Evolutionary conservation across 176 grass and related monocot species (phyloP).

Genomic region (bread wheat (Triticum aestivum)): IWGSC_CS_RefSeq_v2.1 NC_057806.1:364239897-364240396

Average conservation of each 20-base stretch:
- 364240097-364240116: not conserved
- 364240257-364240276: not conserved
- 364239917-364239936: not conserved
- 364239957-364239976: not conserved
- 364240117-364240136: not conserved
- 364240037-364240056: constrained; percentile 4
- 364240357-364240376: not conserved
- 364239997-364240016: not conserved
- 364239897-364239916: constrained; percentile 31
- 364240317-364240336: not conserved
- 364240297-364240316: not conserved
- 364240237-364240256: not conserved
- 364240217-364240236: not conserved
- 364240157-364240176: not conserved
- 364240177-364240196: not conserved
- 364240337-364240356: not conserved
- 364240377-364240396: constrained; percentile 16
- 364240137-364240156: not conserved
- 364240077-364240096: not conserved
- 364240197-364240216: not conserved
- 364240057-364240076: constrained; percentile 31
- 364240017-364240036: constrained; percentile 7
- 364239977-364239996: not conserved
- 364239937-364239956: constrained; percentile 20
- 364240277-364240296: constrained; percentile 20